Evolutionary conservation across 768 basidiomycete species (phyloP).

Genomic region (Hysterangium stoloniferum): DNA sequence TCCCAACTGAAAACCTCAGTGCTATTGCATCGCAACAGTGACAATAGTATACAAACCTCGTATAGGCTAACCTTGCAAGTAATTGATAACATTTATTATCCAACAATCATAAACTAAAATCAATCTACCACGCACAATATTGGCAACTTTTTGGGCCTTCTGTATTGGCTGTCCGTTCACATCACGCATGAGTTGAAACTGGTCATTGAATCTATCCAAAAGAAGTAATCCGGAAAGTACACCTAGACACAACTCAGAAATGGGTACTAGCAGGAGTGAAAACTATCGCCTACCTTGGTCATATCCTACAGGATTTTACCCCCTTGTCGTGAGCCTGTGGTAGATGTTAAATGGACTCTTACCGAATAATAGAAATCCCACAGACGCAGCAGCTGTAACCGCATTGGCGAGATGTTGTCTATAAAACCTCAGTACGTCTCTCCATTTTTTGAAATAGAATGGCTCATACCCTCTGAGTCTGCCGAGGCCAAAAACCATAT

Average conservation of each 20-base stretch:
- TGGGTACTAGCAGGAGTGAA: background rate
- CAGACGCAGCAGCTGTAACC: conserved; percentile 5
- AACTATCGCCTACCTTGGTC: conserved; percentile 12
- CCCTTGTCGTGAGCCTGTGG: background rate
- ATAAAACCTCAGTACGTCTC: background rate
- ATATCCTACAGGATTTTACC: background rate
- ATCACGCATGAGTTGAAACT: conserved; percentile 6
- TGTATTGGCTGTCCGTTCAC: conserved; percentile 9
- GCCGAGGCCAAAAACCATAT: background rate
- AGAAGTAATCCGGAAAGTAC: conserved; percentile 8
- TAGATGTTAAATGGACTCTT: background rate
- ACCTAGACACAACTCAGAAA: background rate
- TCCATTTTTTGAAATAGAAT: background rate
- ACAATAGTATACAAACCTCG: conserved; percentile 1
- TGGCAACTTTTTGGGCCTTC: conserved; percentile 9
- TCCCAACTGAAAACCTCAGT: background rate
- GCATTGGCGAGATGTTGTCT: conserved; percentile 9
- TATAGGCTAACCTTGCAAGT: conserved; percentile 12
- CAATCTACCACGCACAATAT: conserved; percentile 1
- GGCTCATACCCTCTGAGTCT: background rate
- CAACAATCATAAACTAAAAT: background rate
- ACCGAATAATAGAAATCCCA: conserved; percentile 10
- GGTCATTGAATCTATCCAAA: conserved; percentile 5
- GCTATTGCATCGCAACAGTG: background rate
- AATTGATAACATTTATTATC: background rate